phyloP scores from a whole-genome alignment of 352 stramenopile genomes.

The Albugo candida region DNA sequence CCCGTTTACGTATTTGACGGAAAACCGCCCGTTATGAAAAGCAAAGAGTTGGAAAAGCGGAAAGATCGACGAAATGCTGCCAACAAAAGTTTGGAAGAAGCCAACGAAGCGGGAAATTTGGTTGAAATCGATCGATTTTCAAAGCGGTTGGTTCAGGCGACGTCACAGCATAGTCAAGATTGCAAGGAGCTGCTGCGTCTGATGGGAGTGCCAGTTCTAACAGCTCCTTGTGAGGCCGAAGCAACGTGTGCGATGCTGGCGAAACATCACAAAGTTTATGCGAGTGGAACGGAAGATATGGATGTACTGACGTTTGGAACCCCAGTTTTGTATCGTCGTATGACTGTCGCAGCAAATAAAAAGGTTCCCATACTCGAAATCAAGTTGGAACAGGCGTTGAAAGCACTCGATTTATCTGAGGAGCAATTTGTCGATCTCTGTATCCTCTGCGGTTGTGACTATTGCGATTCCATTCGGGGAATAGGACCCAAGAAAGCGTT shows the following conservation, averaged over 20 bases:
- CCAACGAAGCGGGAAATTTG: slow-evolving; percentile 64
- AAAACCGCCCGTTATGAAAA: slow-evolving; percentile 96
- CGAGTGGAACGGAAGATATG: slow-evolving; percentile 97
- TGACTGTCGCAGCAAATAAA: slow-evolving; percentile 77
- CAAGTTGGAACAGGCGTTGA: slow-evolving; percentile 77
- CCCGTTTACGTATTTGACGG: slow-evolving; percentile 99
- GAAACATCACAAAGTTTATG: slow-evolving; percentile 86
- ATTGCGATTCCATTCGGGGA: slow-evolving; percentile 93
- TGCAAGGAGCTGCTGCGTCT: slow-evolving; percentile 84
- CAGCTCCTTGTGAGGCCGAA: slow-evolving; percentile 95
- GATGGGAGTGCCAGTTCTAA: slow-evolving; percentile 94
- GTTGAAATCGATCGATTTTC: slow-evolving; percentile 89
- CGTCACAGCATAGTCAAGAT: slow-evolving; percentile 83
- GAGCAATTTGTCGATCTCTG: slow-evolving; percentile 97
- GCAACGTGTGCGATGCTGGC: slow-evolving; percentile 91
- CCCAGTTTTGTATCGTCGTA: slow-evolving; percentile 85
- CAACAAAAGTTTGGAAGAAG: slow-evolving; percentile 72
- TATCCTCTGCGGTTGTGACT: slow-evolving; percentile 98
- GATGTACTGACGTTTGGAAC: slow-evolving; percentile 96
- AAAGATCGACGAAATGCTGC: slow-evolving; percentile 73
- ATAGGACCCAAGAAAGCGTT: slow-evolving; percentile 96
- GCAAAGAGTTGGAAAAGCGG: slow-evolving; percentile 89
- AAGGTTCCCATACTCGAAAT: slow-evolving; percentile 86
- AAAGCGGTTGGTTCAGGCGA: slow-evolving; percentile 82
- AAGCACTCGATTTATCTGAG: slow-evolving; percentile 86